phyloP scores from a whole-genome alignment of 164 flowering plant species.

The Taxillus chinensis region DNA sequence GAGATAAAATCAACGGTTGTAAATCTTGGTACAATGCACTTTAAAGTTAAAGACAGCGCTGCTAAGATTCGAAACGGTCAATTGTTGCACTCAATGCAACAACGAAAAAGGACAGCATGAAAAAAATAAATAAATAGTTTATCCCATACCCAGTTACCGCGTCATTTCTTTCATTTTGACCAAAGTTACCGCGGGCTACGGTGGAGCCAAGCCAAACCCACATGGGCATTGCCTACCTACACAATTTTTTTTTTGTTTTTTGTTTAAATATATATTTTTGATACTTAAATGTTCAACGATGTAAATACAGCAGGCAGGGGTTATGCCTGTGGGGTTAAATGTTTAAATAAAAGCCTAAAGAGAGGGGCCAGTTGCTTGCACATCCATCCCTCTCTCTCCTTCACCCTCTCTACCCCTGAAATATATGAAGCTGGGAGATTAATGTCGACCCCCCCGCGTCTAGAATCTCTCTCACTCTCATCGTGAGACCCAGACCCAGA shows the following conservation, averaged over 20 bases:
- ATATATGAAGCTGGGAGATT: slow-evolving; percentile 32
- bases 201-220: background rate
- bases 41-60: no score
- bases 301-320: no score
- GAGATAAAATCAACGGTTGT: no score
- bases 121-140: background rate
- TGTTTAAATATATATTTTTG: no score
- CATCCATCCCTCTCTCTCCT: slow-evolving; percentile 1
- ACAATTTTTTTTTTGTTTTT: no score
- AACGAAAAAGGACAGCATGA: background rate
- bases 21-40: no score
- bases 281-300: no score
- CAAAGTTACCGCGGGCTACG: background rate
- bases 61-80: background rate
- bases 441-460: slow-evolving; percentile 17
- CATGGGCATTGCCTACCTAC: background rate
- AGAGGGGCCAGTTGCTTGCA: slow-evolving; percentile 7
- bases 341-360: slow-evolving; percentile 24
- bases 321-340: background rate
- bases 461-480: slow-evolving; percentile 1
- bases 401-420: slow-evolving; percentile 33
- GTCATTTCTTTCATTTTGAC: background rate
- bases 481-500: slow-evolving; percentile 10
- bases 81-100: background rate
- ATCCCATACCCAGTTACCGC: background rate